These are phyloP conservation scores for Crithidia sp. DNA, from an alignment of 208 protist genomes.

Conservation along the genomic window DNA sequence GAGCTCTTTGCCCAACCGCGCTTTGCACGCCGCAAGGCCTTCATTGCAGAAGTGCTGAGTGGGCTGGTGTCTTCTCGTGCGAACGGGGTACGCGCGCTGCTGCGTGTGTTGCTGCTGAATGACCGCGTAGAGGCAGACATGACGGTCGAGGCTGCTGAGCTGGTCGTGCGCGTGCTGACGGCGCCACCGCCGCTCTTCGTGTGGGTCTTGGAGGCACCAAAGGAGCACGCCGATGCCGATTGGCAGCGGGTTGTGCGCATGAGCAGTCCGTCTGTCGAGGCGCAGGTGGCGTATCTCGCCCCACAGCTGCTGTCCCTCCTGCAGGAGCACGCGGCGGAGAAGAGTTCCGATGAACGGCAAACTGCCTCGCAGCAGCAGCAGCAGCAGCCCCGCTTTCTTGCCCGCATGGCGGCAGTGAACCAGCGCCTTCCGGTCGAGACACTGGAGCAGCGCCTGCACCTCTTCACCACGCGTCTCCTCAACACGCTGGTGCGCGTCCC, in stretches of 20 bases:
- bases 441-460: conserved; percentile 75
- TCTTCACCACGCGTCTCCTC: conserved; percentile 47
- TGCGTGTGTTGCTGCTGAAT: conserved; percentile 68
- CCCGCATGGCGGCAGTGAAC: conserved; percentile 8
- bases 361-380: not conserved
- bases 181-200: not conserved
- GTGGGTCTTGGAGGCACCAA: not conserved
- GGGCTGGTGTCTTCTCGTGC: conserved; percentile 49
- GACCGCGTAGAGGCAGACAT: conserved; percentile 51
- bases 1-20: conserved; percentile 45
- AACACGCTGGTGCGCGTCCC: conserved; percentile 51
- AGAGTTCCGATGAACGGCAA: not conserved
- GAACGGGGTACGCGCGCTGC: conserved; percentile 51
- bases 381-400: conserved; percentile 16
- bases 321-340: conserved; percentile 29
- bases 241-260: not conserved
- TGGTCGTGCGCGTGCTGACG: conserved; percentile 57
- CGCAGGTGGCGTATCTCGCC: conserved; percentile 43
- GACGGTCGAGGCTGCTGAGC: conserved; percentile 54
- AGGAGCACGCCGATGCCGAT: no score
- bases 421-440: conserved; percentile 65
- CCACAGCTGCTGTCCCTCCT: conserved; percentile 58
- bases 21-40: conserved; percentile 36
- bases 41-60: conserved; percentile 54
- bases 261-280: conserved; percentile 29